A percentile compares a stretch with the other conserved stretches of the same genome.
phyloP scores from a whole-genome alignment of 2,329 filamentous ascomycete species.

The Talaromyces pinophilus region DNA sequence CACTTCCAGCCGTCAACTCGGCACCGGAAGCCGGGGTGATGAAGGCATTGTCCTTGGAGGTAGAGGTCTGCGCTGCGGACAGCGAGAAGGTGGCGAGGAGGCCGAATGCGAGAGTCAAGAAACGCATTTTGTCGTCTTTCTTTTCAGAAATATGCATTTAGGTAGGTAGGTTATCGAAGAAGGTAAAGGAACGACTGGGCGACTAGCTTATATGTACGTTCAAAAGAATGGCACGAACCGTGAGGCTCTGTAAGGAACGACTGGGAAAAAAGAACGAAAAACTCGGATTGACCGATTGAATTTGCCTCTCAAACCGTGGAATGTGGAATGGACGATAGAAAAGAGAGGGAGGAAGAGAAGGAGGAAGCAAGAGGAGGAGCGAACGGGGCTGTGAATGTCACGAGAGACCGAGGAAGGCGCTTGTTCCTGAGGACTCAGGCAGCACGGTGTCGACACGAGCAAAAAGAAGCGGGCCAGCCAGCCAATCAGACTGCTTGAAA shows the following conservation, averaged over 20 bases:
- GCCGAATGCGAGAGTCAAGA: conserved; percentile 37
- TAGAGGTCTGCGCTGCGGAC: conserved; percentile 50
- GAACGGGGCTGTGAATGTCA: conserved; percentile 3
- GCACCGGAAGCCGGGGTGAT: conserved; percentile 47
- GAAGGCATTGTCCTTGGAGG: conserved; percentile 53
- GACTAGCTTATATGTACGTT: not conserved
- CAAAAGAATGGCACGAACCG: conserved; percentile 4
- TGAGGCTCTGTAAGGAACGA: conserved; percentile 8
- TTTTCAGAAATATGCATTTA: no score
- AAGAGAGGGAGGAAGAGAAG: not conserved
- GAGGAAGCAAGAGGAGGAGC: not conserved
- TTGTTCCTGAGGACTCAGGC: not conserved
- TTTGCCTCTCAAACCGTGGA: conserved; percentile 4
- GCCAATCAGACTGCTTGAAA: not conserved
- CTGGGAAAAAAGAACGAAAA: conserved; percentile 5
- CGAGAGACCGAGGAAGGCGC: conserved; percentile 4
- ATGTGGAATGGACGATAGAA: not conserved
- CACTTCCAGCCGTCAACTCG: conserved; percentile 49
- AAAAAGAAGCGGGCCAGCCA: not conserved
- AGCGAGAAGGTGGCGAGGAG: conserved; percentile 48
- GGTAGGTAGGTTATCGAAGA: not conserved
- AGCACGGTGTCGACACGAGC: not conserved
- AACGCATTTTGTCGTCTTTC: conserved; percentile 7
- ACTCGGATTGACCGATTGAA: not conserved
- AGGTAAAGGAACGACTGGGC: not conserved